Evolutionary conservation across 2,329 filamentous ascomycete species (phyloP).

Genomic region (Metarhizium brunneum): DNA sequence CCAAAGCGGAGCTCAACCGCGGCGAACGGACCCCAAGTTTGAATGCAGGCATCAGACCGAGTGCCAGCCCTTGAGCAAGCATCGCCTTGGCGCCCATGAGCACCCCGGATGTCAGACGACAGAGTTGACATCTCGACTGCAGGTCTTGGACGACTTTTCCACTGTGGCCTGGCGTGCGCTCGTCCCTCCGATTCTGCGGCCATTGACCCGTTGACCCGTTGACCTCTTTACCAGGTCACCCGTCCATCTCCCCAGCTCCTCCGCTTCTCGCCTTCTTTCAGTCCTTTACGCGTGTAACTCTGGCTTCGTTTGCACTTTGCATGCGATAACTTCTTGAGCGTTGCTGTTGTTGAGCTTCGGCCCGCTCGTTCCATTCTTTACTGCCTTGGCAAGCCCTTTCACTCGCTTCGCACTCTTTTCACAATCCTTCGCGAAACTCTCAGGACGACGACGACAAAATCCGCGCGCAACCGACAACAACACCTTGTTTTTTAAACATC

Average conservation of each 20-base stretch:
- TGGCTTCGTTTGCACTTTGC: background rate
- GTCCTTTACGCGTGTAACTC: background rate
- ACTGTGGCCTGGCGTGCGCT: background rate
- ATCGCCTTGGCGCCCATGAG: background rate
- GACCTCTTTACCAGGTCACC: background rate
- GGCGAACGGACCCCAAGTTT: background rate
- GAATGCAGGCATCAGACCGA: too few relatives aligned
- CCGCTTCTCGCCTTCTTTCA: background rate
- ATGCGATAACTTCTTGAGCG: slow-evolving; percentile 4
- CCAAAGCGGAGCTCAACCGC: background rate
- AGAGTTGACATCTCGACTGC: background rate
- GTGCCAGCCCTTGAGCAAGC: too few relatives aligned
- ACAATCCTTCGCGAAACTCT: background rate
- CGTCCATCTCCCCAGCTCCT: background rate
- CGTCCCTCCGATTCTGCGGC: background rate
- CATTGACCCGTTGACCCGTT: background rate
- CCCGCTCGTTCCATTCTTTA: slow-evolving; percentile 10
- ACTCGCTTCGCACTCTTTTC: background rate
- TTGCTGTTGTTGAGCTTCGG: slow-evolving; percentile 5
- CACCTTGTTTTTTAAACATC: background rate
- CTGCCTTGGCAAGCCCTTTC: slow-evolving; percentile 1
- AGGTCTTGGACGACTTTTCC: too few relatives aligned
- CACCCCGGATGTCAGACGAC: background rate
- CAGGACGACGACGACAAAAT: background rate
- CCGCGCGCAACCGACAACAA: background rate